Evolutionary conservation across 2,329 filamentous ascomycete species (phyloP), one percentile per base, ranked within the genome.

Genomic region (Phoma herbarum): DNA sequence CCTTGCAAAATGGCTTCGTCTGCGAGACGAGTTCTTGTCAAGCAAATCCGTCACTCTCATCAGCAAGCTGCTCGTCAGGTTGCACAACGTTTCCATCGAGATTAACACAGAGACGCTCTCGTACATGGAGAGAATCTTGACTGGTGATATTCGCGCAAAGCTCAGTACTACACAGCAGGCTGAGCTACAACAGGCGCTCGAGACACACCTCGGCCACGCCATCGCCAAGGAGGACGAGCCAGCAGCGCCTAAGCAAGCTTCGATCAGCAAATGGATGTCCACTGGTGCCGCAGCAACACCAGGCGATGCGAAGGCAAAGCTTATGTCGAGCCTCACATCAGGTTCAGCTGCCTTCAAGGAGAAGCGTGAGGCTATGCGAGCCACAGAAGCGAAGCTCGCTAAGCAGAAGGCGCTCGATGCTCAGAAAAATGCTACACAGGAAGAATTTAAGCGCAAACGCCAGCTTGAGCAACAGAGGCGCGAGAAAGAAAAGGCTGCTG

Each of bases 21-120:
- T 99, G 4, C 90, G 94, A 62, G 95, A 99, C 75, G 85, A 88
- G 54, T 97, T 93, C 77, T 85, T 99, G 8, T 89, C 95, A 33
- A 88, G 85, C 59, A 92, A 92, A 37, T 89, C 94, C 14, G 92
- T 96, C 47, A 88, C 88, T 26, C 85, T 98, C 26, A 86, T 97
- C 29, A 87, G 88, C 67, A 96, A 96, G 75, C 88, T 99, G 58
- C 84, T 99, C 33, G 86, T 86, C 14, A 89, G 92, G 22, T 82
- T 99, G n/a, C 87, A 88, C 39, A 89, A 93, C 65, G 89, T 91
- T 48, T 84, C 86, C 52, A 87, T 97, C 66, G 87, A 88, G 52
- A 85, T 97, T 28, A 85, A 88, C 35, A 75, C 84, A 14, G 82
- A 82, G 4, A 83, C 88, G 2, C 80, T 86, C 26, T 79, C 81